Conservation (phyloP, 305 asterid genomes). For the Fraxinus ornus region DNA sequence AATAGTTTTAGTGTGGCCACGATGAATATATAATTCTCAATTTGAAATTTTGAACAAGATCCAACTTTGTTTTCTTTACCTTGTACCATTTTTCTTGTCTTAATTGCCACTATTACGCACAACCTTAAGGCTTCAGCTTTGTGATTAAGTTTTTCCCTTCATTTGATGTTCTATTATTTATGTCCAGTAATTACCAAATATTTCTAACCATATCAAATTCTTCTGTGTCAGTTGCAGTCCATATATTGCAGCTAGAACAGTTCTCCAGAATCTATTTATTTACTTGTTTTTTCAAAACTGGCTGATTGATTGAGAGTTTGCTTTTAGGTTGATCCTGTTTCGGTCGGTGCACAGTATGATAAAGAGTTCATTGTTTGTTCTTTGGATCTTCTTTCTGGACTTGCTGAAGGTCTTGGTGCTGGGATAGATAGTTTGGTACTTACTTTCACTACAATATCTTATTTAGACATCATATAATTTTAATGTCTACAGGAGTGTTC, state of each 20-base stretch:
- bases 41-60: constrained; percentile 4
- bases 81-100: neutral
- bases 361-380: constrained; percentile 86
- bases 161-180: neutral
- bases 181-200: neutral
- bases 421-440: constrained; percentile 90
- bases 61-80: neutral
- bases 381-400: constrained; percentile 95
- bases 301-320: constrained; percentile 25
- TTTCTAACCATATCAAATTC: neutral
- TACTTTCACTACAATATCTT: constrained; percentile 16
- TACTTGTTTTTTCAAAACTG: constrained; percentile 8
- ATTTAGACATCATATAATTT: constrained; percentile 9
- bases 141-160: neutral
- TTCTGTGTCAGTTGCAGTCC: neutral
- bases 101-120: neutral
- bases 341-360: constrained; percentile 81
- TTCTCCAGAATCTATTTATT: neutral
- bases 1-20: neutral
- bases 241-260: neutral
- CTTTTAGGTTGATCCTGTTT: constrained; percentile 71
- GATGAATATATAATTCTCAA: neutral
- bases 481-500: neutral
- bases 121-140: constrained; percentile 5
- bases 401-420: constrained; percentile 91